Conservation (phyloP, 2,329 filamentous ascomycete genomes). For the Fusarium floridanum region DNA sequence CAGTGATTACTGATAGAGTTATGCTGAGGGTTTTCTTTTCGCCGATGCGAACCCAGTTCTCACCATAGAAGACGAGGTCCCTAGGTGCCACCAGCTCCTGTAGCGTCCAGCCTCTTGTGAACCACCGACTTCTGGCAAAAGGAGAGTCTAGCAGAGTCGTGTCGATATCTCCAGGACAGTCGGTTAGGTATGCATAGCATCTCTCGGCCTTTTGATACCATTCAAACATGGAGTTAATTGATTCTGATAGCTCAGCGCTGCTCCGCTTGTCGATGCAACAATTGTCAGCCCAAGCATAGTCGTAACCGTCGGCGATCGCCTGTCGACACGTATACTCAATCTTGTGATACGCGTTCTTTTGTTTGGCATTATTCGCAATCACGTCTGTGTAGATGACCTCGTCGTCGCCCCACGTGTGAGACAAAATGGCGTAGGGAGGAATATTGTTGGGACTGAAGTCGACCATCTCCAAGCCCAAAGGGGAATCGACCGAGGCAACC, state of each 20-base stretch:
- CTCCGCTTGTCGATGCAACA: conserved; percentile 45
- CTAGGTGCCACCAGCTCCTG: conserved; percentile 7
- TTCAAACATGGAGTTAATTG: conserved; percentile 12
- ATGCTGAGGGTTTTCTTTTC: background rate
- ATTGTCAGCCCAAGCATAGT: conserved; percentile 43
- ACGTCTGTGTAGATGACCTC: conserved; percentile 38
- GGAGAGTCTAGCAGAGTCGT: background rate
- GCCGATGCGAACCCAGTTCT: conserved; percentile 7
- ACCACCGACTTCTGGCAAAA: conserved; percentile 32
- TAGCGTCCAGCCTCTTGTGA: conserved; percentile 25
- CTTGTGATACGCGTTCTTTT: conserved; percentile 14
- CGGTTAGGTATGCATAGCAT: conserved; percentile 1
- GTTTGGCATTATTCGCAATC: conserved; percentile 2
- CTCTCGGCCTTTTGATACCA: background rate
- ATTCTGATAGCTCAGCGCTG: conserved; percentile 31
- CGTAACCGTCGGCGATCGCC: background rate
- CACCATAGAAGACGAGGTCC: conserved; percentile 12
- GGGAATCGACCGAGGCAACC: background rate
- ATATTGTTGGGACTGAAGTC: conserved; percentile 7
- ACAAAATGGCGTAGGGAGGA: conserved; percentile 41
- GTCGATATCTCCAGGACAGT: conserved; percentile 4
- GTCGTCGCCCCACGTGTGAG: conserved; percentile 45
- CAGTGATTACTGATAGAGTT: background rate
- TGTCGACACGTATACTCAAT: conserved; percentile 10
- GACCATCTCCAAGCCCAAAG: background rate